These are phyloP conservation scores for Lactarius psammicola DNA, from an alignment of 768 basidiomycete genomes.

Conservation along the genomic window DNA sequence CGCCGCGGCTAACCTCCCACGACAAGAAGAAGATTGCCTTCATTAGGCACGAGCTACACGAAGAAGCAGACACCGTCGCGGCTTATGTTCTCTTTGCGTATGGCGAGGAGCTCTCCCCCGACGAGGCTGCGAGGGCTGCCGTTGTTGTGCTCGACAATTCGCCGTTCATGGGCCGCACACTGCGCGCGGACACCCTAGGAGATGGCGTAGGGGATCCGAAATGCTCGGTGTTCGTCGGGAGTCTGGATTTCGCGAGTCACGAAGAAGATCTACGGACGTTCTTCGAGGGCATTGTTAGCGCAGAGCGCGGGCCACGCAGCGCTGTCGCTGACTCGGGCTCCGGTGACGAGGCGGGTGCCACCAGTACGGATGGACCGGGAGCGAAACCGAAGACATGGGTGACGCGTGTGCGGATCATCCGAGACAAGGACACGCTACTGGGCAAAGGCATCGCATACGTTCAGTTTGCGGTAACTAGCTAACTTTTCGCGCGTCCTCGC, in stretches of 20 bases:
- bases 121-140: slow-evolving; percentile 61
- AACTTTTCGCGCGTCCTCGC: neutral
- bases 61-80: slow-evolving; percentile 69
- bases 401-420: slow-evolving; percentile 78
- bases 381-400: slow-evolving; percentile 60
- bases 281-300: slow-evolving; percentile 73
- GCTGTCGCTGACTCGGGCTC: slow-evolving; percentile 32
- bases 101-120: slow-evolving; percentile 62
- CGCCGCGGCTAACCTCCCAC: slow-evolving; percentile 57
- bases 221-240: slow-evolving; percentile 85
- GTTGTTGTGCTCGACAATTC: slow-evolving; percentile 65
- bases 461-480: slow-evolving; percentile 69
- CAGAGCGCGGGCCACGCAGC: slow-evolving; percentile 64
- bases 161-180: slow-evolving; percentile 68
- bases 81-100: slow-evolving; percentile 93
- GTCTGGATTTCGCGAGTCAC: slow-evolving; percentile 86
- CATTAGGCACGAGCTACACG: slow-evolving; percentile 89
- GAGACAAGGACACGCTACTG: slow-evolving; percentile 88
- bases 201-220: slow-evolving; percentile 63
- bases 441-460: slow-evolving; percentile 97
- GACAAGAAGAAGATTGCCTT: slow-evolving; percentile 95
- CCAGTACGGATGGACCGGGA: slow-evolving; percentile 33
- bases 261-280: slow-evolving; percentile 88
- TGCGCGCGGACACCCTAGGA: slow-evolving; percentile 74
- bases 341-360: slow-evolving; percentile 33